These are phyloP conservation scores for Athelia psychrophila DNA, from an alignment of 1,284 basidiomycete species.

Conservation along the genomic window DNA sequence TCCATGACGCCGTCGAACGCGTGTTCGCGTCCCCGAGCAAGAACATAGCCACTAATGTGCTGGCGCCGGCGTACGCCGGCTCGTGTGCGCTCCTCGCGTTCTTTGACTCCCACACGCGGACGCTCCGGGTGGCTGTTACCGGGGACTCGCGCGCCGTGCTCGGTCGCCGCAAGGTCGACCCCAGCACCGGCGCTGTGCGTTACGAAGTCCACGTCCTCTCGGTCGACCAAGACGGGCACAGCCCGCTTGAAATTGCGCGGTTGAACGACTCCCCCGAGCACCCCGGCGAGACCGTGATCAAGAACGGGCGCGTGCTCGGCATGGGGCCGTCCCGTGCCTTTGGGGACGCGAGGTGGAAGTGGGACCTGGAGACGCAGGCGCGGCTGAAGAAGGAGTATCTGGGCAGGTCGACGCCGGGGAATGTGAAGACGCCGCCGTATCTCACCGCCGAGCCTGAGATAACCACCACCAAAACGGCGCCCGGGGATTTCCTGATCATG, in stretches of 20 bases:
- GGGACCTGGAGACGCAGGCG: conserved; percentile 31
- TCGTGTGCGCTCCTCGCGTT: conserved; percentile 41
- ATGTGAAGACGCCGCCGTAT: conserved; percentile 44
- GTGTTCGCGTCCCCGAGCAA: conserved; percentile 16
- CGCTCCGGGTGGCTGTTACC: conserved; percentile 47
- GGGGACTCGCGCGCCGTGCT: conserved; percentile 63
- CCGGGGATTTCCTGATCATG: conserved; percentile 55
- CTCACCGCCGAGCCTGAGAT: conserved; percentile 59
- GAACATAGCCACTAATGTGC: conserved; percentile 13
- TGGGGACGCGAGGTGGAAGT: conserved; percentile 51
- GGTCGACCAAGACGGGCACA: conserved; percentile 47
- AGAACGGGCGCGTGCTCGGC: conserved; percentile 38
- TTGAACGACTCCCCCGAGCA: conserved; percentile 33
- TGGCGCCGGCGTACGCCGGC: conserved; percentile 15
- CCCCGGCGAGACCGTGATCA: conserved; percentile 32
- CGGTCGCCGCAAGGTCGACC: conserved; percentile 38
- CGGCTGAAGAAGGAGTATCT: conserved; percentile 31
- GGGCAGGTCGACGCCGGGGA: conserved; percentile 22
- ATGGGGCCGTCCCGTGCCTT: conserved; percentile 37
- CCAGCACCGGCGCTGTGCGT: conserved; percentile 24
- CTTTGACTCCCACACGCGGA: conserved; percentile 40
- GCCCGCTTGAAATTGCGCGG: conserved; percentile 23
- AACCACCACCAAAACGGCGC: conserved; percentile 36
- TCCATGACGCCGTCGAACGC: conserved; percentile 16
- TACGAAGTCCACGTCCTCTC: conserved; percentile 55